Evolutionary conservation across 176 grass and related monocot genomes (phyloP).

Genomic region (Avena eriantha): DNA sequence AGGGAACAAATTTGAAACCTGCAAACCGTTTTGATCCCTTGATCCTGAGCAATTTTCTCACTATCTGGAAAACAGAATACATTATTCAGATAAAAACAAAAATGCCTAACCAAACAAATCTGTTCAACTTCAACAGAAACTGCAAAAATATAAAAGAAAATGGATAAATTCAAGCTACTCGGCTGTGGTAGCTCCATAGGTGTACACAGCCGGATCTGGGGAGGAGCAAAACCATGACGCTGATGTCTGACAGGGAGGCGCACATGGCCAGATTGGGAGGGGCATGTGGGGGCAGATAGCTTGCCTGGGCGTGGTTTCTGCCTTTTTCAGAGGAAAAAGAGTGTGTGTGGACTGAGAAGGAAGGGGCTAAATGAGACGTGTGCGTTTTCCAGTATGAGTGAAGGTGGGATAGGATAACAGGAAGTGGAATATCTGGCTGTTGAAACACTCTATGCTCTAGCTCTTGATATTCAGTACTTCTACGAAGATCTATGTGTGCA

Average conservation of each 20-base stretch:
- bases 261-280: no score
- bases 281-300: no score
- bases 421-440: not conserved
- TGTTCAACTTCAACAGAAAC: no score
- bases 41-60: no score
- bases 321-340: not conserved
- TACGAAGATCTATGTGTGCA: not conserved
- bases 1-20: not conserved
- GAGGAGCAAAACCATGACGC: not conserved
- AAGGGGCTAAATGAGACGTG: not conserved
- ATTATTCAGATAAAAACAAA: not conserved
- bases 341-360: not conserved
- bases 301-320: not conserved
- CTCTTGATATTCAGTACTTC: not conserved
- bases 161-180: not conserved
- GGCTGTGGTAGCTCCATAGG: not conserved
- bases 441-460: not conserved
- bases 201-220: not conserved
- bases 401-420: not conserved
- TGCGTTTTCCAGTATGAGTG: not conserved
- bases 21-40: not conserved
- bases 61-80: not conserved
- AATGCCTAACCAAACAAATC: no score
- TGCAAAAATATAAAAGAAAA: no score
- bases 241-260: no score